These are phyloP conservation scores for Debaryomyces psychrophilus DNA, from an alignment of 1,139 yeast species.

Conservation along the genomic window DNA sequence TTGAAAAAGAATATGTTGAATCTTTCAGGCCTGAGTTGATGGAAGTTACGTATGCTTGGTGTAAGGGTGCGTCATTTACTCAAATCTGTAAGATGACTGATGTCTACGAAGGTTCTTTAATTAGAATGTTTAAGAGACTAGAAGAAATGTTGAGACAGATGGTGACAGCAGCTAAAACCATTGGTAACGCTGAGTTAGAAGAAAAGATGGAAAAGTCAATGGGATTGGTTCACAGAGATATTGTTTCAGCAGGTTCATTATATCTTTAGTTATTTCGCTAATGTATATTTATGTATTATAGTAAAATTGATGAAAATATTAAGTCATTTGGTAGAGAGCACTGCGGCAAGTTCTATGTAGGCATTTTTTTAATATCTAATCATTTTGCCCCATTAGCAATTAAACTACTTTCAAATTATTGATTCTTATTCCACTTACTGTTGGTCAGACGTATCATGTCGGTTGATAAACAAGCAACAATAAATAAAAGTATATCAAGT, in stretches of 20 bases:
- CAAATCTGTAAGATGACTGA: constrained; percentile 98
- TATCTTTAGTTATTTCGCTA: constrained; percentile 50
- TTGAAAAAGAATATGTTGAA: constrained; percentile 90
- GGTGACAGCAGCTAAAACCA: constrained; percentile 87
- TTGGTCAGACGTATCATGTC: constrained; percentile 3
- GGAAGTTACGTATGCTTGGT: constrained; percentile 98
- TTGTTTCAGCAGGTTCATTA: constrained; percentile 94
- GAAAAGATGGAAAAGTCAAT: constrained; percentile 87
- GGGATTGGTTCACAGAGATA: constrained; percentile 89
- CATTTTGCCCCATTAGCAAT: constrained; percentile 2
- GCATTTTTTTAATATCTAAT: neutral
- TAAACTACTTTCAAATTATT: neutral
- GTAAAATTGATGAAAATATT: neutral
- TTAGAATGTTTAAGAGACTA: constrained; percentile 88
- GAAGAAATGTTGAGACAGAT: constrained; percentile 93
- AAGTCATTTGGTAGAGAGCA: constrained; percentile 2
- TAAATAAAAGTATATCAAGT: constrained; percentile 8
- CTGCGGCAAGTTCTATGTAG: constrained; percentile 6
- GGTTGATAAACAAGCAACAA: constrained; percentile 3
- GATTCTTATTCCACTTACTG: neutral
- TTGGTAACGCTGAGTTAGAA: constrained; percentile 84
- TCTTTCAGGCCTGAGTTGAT: constrained; percentile 88
- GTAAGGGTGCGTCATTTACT: constrained; percentile 92
- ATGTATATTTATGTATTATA: constrained; percentile 9
- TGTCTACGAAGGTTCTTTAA: constrained; percentile 94